Conservation (phyloP, 805 yeast species). For the Jamesozyma jinghongensis region DNA sequence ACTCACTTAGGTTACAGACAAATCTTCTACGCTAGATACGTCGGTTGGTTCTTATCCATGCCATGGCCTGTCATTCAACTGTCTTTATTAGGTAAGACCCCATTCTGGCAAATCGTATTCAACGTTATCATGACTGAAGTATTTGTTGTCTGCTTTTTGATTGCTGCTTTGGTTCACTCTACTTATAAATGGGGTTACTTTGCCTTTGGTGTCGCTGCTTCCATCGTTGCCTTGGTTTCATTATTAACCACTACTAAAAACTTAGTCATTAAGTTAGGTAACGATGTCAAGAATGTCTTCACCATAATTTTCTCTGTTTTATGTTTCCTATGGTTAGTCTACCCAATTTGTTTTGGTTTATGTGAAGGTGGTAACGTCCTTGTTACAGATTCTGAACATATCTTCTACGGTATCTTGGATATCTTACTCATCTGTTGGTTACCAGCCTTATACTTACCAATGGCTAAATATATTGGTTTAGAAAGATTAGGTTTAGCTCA, state of each 20-base stretch:
- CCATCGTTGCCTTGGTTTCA: conserved; percentile 14
- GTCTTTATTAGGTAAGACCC: conserved; percentile 20
- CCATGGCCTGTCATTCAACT: conserved; percentile 38
- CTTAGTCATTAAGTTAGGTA: conserved; percentile 14
- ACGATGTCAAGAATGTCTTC: conserved; percentile 20
- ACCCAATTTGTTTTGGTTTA: conserved; percentile 22
- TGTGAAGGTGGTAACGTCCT: conserved; percentile 57
- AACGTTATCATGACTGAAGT: conserved; percentile 33
- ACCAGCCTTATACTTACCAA: conserved; percentile 19
- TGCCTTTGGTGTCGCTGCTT: conserved; percentile 31
- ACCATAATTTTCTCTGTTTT: conserved; percentile 13
- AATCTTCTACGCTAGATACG: conserved; percentile 46
- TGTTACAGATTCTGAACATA: conserved; percentile 49
- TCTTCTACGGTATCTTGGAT: conserved; percentile 52
- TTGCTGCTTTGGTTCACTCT: conserved; percentile 37
- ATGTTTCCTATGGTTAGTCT: conserved; percentile 36
- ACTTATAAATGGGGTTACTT: conserved; percentile 46
- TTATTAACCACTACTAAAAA: conserved; percentile 23
- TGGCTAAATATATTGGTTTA: conserved; percentile 18
- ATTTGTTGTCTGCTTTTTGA: conserved; percentile 37
- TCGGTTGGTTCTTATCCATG: conserved; percentile 48
- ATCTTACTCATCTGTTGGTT: conserved; percentile 33
- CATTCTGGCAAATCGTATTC: conserved; percentile 20
- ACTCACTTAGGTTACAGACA: conserved; percentile 37
- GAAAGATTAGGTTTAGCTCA: conserved; percentile 16